Conservation (phyloP, 805 yeast genomes). For the Saturnispora quitensis region DNA sequence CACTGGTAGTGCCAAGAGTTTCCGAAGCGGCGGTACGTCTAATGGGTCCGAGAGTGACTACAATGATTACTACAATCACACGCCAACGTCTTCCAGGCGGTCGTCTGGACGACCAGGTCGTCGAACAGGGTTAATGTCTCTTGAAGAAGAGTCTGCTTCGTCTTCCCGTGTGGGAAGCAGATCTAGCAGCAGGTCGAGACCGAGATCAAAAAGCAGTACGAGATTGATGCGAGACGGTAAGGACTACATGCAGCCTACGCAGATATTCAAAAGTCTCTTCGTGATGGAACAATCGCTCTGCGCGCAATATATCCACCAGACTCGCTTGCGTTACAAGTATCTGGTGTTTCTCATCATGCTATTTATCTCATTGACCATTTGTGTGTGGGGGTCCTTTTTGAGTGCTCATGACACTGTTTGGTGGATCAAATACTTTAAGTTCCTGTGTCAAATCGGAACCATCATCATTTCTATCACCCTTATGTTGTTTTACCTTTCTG, state of each 20-base stretch:
- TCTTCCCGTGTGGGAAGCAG: slow-evolving; percentile 2
- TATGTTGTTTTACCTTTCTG: slow-evolving; percentile 72
- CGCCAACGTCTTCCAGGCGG: slow-evolving; percentile 13
- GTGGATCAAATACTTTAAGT: slow-evolving; percentile 27
- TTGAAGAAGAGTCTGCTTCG: neutral
- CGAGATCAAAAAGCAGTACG: neutral
- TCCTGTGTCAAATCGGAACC: slow-evolving; percentile 44
- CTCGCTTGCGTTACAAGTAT: slow-evolving; percentile 53
- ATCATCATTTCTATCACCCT: slow-evolving; percentile 59
- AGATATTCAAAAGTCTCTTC: slow-evolving; percentile 71
- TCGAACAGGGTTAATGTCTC: neutral
- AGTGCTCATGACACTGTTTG: neutral
- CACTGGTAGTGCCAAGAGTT: slow-evolving; percentile 10
- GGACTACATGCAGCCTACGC: slow-evolving; percentile 17
- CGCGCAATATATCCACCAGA: slow-evolving; percentile 69
- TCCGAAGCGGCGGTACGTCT: slow-evolving; percentile 2
- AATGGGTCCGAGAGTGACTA: slow-evolving; percentile 5
- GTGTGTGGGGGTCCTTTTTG: slow-evolving; percentile 3
- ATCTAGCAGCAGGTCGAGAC: slow-evolving; percentile 10
- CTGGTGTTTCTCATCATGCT: slow-evolving; percentile 42
- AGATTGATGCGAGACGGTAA: neutral
- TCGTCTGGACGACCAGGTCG: slow-evolving; percentile 10
- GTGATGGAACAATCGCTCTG: slow-evolving; percentile 81
- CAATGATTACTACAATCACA: slow-evolving; percentile 19
- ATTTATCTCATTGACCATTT: slow-evolving; percentile 17